Evolutionary conservation across 805 yeast species (phyloP).

Genomic region (Hanseniaspora meyeri): DNA sequence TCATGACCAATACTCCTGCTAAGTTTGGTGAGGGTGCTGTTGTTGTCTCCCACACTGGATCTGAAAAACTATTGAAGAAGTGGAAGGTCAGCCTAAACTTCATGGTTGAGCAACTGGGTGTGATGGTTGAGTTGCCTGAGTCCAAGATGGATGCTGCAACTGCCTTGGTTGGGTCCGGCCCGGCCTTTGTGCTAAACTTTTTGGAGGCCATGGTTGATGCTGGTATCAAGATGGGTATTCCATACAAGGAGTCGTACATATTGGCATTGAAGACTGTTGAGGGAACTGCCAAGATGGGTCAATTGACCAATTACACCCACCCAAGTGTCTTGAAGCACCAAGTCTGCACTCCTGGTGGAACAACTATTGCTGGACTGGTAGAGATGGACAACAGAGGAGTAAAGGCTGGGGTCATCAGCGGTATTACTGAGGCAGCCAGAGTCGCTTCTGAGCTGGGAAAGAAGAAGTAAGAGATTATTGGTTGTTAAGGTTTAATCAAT

Average conservation of each 20-base stretch:
- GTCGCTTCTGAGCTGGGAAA: constrained; percentile 53
- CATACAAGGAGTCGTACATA: constrained; percentile 65
- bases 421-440: constrained; percentile 82
- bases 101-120: constrained; percentile 6
- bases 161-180: constrained; percentile 89
- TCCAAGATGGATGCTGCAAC: constrained; percentile 95
- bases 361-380: constrained; percentile 89
- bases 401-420: constrained; percentile 75
- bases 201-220: constrained; percentile 89
- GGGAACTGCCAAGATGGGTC: constrained; percentile 87
- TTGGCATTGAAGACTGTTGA: constrained; percentile 89
- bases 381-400: constrained; percentile 87
- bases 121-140: constrained; percentile 55
- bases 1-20: constrained; percentile 98
- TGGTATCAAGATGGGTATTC: constrained; percentile 88
- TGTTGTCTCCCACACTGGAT: constrained; percentile 60
- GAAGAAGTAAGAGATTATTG: constrained; percentile 25
- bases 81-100: constrained; percentile 23
- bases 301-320: constrained; percentile 57
- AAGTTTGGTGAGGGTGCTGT: constrained; percentile 90
- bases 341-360: constrained; percentile 96
- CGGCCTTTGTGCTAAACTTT: constrained; percentile 82
- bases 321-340: constrained; percentile 79
- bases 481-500: background rate
- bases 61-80: constrained; percentile 34